Conservation (phyloP, 257 asterid species). For the Solanum commersonii region DNA sequence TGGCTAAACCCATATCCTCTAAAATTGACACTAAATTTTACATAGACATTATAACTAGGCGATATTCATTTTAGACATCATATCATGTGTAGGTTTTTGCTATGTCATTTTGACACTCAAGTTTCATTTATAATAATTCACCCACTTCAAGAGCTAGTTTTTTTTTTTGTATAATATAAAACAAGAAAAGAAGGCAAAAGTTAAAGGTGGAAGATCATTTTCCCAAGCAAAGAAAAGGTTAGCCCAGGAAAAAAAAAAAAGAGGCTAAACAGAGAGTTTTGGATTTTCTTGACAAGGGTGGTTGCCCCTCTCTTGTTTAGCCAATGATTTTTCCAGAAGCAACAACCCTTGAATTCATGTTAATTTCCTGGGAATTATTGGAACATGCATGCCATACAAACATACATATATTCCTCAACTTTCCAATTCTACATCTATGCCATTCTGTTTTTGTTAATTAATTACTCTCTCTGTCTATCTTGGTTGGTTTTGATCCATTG, state of each 20-base stretch:
- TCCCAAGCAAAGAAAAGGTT: background rate
- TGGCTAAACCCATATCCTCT: too few relatives aligned
- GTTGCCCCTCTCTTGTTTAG: conserved; percentile 39
- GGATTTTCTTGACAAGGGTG: conserved; percentile 20
- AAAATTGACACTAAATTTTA: too few relatives aligned
- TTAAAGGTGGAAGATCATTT: background rate
- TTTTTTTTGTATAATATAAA: too few relatives aligned
- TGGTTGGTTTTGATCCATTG: background rate
- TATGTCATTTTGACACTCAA: too few relatives aligned
- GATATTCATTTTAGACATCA: too few relatives aligned
- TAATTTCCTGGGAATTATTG: background rate
- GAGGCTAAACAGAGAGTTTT: background rate
- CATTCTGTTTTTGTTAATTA: background rate
- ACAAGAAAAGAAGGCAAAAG: background rate
- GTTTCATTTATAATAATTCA: too few relatives aligned
- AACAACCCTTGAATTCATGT: conserved; percentile 1
- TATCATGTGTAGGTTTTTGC: too few relatives aligned
- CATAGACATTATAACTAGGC: too few relatives aligned
- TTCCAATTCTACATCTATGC: background rate
- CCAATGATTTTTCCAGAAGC: background rate
- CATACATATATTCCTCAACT: background rate
- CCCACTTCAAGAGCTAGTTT: too few relatives aligned
- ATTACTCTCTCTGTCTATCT: background rate
- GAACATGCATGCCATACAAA: background rate
- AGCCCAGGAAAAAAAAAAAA: background rate